A percentile compares a stretch with the other conserved stretches of the same genome.
Evolutionary conservation across 768 basidiomycete species (phyloP).

Genomic region (Russula vinacea): DNA sequence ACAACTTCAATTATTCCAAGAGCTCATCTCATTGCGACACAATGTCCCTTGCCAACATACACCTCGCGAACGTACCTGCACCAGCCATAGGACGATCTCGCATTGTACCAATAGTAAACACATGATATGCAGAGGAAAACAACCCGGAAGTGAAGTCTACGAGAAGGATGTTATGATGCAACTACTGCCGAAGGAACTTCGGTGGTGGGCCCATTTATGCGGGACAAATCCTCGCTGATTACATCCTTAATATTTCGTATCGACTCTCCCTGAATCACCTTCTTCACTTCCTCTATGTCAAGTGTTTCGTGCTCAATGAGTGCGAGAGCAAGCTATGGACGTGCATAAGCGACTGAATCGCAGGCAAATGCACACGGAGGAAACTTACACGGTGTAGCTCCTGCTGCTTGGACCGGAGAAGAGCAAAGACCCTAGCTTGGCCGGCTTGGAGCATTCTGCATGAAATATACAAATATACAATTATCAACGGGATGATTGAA

Average conservation of each 20-base stretch:
- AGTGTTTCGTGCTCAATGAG: constrained; percentile 95
- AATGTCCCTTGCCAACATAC: not conserved
- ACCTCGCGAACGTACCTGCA: too few species aligned
- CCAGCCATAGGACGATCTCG: not conserved
- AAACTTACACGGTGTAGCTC: constrained; percentile 70
- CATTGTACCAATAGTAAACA: not conserved
- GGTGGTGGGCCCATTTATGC: constrained; percentile 8
- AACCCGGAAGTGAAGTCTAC: constrained; percentile 12
- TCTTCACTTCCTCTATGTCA: constrained; percentile 78
- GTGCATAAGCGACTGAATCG: constrained; percentile 10
- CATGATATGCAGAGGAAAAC: constrained; percentile 14
- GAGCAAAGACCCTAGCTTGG: constrained; percentile 58
- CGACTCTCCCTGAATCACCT: constrained; percentile 79
- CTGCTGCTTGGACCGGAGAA: constrained; percentile 63
- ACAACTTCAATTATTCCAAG: too few species aligned
- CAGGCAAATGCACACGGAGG: not conserved
- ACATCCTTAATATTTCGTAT: constrained; percentile 70
- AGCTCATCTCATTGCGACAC: too few species aligned
- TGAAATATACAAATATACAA: not conserved
- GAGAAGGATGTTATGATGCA: constrained; percentile 9
- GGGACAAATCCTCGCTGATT: constrained; percentile 51
- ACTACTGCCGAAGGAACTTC: constrained; percentile 18
- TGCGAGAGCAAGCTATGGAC: constrained; percentile 74
- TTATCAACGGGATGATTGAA: not conserved
- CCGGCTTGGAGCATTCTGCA: constrained; percentile 46